Percentiles rank a stretch among this genome's conserved stretches.
Evolutionary conservation across 208 protist species (phyloP).

Genomic region (Leishmania martiniquensis): DNA sequence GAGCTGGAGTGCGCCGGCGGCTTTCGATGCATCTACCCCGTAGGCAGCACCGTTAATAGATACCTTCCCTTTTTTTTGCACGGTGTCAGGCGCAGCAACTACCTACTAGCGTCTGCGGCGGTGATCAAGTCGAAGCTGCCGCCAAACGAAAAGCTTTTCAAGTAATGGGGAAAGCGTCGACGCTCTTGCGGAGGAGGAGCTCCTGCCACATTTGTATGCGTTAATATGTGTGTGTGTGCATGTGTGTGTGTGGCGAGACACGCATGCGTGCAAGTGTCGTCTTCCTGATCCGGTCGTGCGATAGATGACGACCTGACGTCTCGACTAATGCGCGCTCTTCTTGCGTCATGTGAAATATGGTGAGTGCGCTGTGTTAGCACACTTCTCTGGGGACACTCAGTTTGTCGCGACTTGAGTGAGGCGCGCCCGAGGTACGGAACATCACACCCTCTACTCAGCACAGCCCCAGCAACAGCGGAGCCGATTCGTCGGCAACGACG

Average conservation of each 20-base stretch:
- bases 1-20: conserved; percentile 80
- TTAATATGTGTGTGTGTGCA: neutral
- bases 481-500: neutral
- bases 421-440: neutral
- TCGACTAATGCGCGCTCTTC: neutral
- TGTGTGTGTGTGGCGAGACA: neutral
- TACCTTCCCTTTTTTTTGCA: conserved; percentile 84
- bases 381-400: neutral
- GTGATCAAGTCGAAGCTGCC: conserved; percentile 44
- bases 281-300: neutral
- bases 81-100: conserved; percentile 86
- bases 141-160: conserved; percentile 17
- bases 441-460: neutral
- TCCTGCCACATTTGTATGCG: neutral
- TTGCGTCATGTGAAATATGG: neutral
- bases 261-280: neutral
- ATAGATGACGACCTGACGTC: neutral
- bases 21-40: conserved; percentile 83
- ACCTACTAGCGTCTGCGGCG: conserved; percentile 70
- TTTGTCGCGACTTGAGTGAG: neutral
- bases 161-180: neutral
- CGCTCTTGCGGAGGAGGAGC: neutral
- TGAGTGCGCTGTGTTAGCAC: neutral
- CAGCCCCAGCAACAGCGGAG: neutral
- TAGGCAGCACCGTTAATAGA: conserved; percentile 46